Conservation (phyloP, 1,284 basidiomycete genomes). For the Phenoliferia sp. region DNA sequence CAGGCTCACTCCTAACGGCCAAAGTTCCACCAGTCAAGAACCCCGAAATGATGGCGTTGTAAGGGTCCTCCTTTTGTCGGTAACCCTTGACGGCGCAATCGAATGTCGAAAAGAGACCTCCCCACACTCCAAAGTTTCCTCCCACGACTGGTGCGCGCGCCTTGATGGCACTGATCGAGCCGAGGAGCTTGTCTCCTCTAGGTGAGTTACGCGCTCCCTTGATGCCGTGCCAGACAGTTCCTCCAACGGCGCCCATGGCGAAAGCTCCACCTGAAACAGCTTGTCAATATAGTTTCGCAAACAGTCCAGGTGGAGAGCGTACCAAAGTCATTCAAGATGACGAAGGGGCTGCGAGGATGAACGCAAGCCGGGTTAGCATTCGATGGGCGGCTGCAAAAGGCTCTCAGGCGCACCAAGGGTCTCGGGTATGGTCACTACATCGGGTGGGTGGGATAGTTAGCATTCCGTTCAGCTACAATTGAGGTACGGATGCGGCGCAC, state of each 20-base stretch:
- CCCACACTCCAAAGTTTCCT: constrained; percentile 45
- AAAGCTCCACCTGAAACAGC: constrained; percentile 23
- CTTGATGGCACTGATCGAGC: constrained; percentile 94
- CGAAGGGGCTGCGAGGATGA: constrained; percentile 73
- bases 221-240: constrained; percentile 98
- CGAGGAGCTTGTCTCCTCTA: constrained; percentile 85
- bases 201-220: constrained; percentile 97
- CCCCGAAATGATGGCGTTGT: constrained; percentile 98
- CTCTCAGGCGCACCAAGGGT: constrained; percentile 26
- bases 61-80: constrained; percentile 98
- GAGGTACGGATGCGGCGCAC: no score
- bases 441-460: no score
- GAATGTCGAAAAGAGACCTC: constrained; percentile 62
- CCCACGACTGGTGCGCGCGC: constrained; percentile 96
- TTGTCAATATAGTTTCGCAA: neutral
- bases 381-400: neutral
- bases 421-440: constrained; percentile 34
- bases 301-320: neutral
- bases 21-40: constrained; percentile 97
- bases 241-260: constrained; percentile 90
- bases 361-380: constrained; percentile 9
- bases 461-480: no score
- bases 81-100: constrained; percentile 97
- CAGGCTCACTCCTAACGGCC: constrained; percentile 79
- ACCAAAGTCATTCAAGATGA: constrained; percentile 94